Conservation (phyloP, 179 eudicot species). For the Spinacia oleracea region DNA sequence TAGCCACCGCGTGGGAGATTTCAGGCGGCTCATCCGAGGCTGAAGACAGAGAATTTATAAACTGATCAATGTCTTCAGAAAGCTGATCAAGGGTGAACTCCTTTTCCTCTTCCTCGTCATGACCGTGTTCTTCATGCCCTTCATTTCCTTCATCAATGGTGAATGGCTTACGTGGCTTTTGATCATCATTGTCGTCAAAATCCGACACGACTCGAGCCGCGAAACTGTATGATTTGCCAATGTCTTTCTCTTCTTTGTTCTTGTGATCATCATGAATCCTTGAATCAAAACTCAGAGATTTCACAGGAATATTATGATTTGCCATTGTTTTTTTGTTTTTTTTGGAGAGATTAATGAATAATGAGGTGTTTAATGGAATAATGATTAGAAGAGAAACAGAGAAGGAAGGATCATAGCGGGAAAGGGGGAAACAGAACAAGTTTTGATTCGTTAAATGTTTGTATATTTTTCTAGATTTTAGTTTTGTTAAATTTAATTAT, state of each 20-base stretch:
- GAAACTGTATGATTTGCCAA: slow-evolving; percentile 35
- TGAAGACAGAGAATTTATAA: slow-evolving; percentile 28
- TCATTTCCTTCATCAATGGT: slow-evolving; percentile 14
- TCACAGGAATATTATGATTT: slow-evolving; percentile 29
- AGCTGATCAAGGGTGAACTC: slow-evolving; percentile 39
- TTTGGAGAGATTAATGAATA: background rate
- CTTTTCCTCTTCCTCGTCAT: background rate
- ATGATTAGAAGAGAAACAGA: slow-evolving; percentile 6
- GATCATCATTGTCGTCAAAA: background rate
- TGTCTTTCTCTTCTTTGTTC: slow-evolving; percentile 10
- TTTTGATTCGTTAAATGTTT: slow-evolving; percentile 10
- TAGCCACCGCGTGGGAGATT: slow-evolving; percentile 41
- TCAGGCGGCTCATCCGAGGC: slow-evolving; percentile 28
- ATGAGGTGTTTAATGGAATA: background rate
- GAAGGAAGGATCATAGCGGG: slow-evolving; percentile 28
- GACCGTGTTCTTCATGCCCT: background rate
- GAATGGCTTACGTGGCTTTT: background rate
- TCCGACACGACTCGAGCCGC: slow-evolving; percentile 15
- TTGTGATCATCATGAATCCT: slow-evolving; percentile 23
- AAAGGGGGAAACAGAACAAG: slow-evolving; percentile 18
- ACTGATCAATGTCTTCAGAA: slow-evolving; percentile 52
- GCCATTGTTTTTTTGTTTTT: slow-evolving; percentile 19
- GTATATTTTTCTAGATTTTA: background rate
- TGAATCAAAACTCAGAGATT: slow-evolving; percentile 33
- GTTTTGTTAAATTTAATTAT: background rate